Evolutionary conservation across 805 yeast genomes (phyloP), one percentile per base, ranked within the genome.

Genomic region (Suhomyces sp.): DNA sequence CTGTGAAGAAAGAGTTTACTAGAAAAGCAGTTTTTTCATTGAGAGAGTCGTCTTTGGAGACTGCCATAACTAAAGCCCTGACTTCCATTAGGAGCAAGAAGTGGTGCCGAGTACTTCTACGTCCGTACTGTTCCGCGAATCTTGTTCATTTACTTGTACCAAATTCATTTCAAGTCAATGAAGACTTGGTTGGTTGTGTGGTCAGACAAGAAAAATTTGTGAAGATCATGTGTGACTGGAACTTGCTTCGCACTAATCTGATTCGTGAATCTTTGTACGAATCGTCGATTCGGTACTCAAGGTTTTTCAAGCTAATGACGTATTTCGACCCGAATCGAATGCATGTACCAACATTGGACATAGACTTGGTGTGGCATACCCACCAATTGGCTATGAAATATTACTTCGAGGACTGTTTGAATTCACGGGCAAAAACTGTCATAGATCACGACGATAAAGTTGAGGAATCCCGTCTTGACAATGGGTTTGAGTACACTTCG

Each of bases 341-440:
- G 52, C 44, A 58, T 13, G 64, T 65, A 1, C 70, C 71, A 0
- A 64, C 69, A 4, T 53, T 67, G 45, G 70, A 67, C 42, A 65
- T 67, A 26, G 69, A 66, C 40, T 54, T 67, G 46, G 44, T 65
- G 3, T 66, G 71, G 71, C 68, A 61, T 41, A 67, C 71, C 3
- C 69, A 67, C 47, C 67, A 62, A 42, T 55, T 66, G 17, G 40
- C 57, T 8, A 50, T 55, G 51, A 47, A 46, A 44, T 41, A 50
- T 31, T 64, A 66, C 48, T 55, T 60, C 38, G 26, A 23, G 9
- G 55, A 54, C 19, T 57, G 62, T 47, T 35, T 38, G 15, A 15
- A 9, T 0, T 26, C 54, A 7, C 53, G 35, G 12, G 38, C 44
- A 6, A 22, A 44, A 17, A 19, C 44, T 8, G 54, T 62, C 17